Evolutionary conservation across 306 rosid species (phyloP).

Genomic region (Geum urbanum): DNA sequence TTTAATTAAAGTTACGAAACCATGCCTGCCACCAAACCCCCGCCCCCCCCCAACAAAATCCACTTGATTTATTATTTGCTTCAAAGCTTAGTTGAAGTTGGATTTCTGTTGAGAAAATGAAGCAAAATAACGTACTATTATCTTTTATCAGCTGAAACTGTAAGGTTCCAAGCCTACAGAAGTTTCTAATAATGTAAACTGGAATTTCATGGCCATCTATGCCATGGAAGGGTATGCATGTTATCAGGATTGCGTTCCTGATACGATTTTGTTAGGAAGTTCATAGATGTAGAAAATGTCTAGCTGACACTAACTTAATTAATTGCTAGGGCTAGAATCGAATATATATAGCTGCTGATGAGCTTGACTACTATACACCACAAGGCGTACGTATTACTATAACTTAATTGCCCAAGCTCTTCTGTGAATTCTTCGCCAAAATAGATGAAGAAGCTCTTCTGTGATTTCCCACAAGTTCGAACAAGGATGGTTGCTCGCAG

Average conservation of each 20-base stretch:
- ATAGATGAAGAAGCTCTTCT: background rate
- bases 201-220: background rate
- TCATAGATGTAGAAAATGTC: background rate
- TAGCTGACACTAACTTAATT: background rate
- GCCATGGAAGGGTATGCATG: background rate
- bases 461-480: background rate
- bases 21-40: background rate
- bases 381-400: too few relatives aligned
- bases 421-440: too few relatives aligned
- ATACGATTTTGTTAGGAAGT: background rate
- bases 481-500: background rate
- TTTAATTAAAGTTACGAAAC: slow-evolving; percentile 5
- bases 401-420: too few relatives aligned
- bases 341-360: background rate
- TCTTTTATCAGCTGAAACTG: background rate
- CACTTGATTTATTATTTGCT: background rate
- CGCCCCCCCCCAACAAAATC: slow-evolving; percentile 3
- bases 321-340: background rate
- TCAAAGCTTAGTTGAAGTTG: background rate
- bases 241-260: background rate
- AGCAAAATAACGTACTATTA: background rate
- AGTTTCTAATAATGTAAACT: background rate
- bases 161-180: too few relatives aligned
- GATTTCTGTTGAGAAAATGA: background rate
- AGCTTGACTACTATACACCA: background rate